Conservation (phyloP, 768 basidiomycete genomes). For the Leccinum fibrillosum region DNA sequence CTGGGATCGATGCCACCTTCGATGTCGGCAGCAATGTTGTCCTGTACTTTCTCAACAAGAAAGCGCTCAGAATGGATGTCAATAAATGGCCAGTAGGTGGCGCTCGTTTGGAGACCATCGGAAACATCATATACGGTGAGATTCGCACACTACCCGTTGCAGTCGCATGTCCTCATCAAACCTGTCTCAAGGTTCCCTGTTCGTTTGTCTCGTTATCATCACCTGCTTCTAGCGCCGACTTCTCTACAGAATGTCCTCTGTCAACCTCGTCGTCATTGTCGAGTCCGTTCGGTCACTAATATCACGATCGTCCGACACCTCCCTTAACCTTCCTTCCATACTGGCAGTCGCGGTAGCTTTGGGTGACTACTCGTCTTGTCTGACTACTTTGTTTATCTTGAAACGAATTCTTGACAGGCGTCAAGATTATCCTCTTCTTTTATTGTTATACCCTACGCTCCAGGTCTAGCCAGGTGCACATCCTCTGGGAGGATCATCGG, state of each 20-base stretch:
- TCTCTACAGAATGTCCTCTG: conserved; percentile 73
- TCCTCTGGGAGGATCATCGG: conserved; percentile 97
- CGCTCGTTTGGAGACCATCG: conserved; percentile 82
- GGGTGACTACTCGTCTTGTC: conserved; percentile 34
- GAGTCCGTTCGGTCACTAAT: conserved; percentile 77
- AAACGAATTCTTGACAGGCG: conserved; percentile 41
- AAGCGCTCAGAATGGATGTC: conserved; percentile 64
- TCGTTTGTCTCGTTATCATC: conserved; percentile 1
- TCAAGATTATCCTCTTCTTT: conserved; percentile 83
- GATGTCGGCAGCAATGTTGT: conserved; percentile 82
- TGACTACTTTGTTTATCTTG: not conserved
- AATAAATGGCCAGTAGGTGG: conserved; percentile 94
- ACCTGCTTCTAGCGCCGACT: not conserved
- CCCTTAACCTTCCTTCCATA: conserved; percentile 79
- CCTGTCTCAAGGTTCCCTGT: conserved; percentile 47
- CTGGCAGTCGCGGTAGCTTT: conserved; percentile 81
- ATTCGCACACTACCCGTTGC: not conserved
- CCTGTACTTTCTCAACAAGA: conserved; percentile 73
- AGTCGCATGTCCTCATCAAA: conserved; percentile 1
- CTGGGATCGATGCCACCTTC: conserved; percentile 83
- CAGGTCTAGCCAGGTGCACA: conserved; percentile 85
- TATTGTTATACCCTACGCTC: conserved; percentile 80
- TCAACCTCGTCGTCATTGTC: conserved; percentile 88
- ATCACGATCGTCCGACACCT: conserved; percentile 49
- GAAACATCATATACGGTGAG: conserved; percentile 81